Percentiles rank a stretch among this genome's conserved stretches.
phyloP scores from a whole-genome alignment of 108 stramenopile species.

The Licmophora abbreviata region DNA sequence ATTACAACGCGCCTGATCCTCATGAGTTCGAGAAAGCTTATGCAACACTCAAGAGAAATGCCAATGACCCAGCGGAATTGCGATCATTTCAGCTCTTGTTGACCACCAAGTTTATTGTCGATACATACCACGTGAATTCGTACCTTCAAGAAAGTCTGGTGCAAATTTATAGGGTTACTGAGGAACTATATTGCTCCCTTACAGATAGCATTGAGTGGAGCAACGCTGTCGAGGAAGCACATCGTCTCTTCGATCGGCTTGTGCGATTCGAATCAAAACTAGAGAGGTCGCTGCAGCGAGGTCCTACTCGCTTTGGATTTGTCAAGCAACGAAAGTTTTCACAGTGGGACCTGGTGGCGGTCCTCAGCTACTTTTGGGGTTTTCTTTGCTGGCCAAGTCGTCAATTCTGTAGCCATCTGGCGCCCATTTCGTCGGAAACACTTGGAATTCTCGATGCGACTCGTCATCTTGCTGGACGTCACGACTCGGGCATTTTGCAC shows the following conservation, averaged over 20 bases:
- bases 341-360: slow-evolving; percentile 10
- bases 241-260: slow-evolving; percentile 12
- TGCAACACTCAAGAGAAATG: slow-evolving; percentile 3
- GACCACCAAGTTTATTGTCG: slow-evolving; percentile 11
- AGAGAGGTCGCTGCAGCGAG: slow-evolving; percentile 17
- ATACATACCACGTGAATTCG: slow-evolving; percentile 26
- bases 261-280: slow-evolving; percentile 7
- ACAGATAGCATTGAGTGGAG: neutral
- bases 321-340: slow-evolving; percentile 7
- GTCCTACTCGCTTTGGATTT: slow-evolving; percentile 16
- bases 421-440: slow-evolving; percentile 17
- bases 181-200: slow-evolving; percentile 5
- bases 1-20: slow-evolving; percentile 20
- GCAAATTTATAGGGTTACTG: slow-evolving; percentile 11
- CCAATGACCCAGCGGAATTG: slow-evolving; percentile 13
- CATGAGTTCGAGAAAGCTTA: slow-evolving; percentile 17
- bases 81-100: slow-evolving; percentile 14
- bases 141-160: slow-evolving; percentile 27
- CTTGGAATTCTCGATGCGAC: slow-evolving; percentile 13
- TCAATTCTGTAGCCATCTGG: neutral
- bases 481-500: slow-evolving; percentile 6
- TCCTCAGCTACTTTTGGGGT: slow-evolving; percentile 12
- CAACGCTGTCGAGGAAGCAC: neutral
- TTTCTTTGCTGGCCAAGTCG: slow-evolving; percentile 12
- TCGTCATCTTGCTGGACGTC: slow-evolving; percentile 2